Percentiles rank a stretch among this genome's conserved stretches.
phyloP scores from a whole-genome alignment of 345 rosid genomes.

The Salix brachista region DNA sequence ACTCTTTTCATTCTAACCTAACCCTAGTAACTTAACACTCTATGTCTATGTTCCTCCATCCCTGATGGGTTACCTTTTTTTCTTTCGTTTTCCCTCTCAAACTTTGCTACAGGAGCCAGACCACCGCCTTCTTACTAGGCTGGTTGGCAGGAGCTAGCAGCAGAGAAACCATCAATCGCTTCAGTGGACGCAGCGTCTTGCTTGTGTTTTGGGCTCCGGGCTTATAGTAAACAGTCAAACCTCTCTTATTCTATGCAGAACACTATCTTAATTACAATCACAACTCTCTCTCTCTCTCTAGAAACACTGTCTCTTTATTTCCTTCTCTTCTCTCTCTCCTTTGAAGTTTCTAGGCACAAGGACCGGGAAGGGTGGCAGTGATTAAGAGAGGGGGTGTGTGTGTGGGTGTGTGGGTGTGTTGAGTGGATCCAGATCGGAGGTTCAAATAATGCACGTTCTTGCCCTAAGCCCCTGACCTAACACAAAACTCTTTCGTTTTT shows the following conservation, averaged over 20 bases:
- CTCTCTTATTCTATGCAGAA: not conserved
- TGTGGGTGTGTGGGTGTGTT: not conserved
- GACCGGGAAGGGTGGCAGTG: not conserved
- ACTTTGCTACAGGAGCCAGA: slow-evolving; percentile 19
- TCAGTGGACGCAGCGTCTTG: slow-evolving; percentile 6
- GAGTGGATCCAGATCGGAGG: slow-evolving; percentile 41
- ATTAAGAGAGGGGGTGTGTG: not conserved
- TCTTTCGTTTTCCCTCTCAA: not conserved
- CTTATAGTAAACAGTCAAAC: slow-evolving; percentile 23
- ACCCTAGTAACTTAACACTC: not conserved
- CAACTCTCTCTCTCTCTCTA: not conserved
- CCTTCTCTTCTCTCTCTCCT: slow-evolving; percentile 8
- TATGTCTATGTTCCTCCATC: not conserved
- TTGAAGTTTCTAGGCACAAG: not conserved
- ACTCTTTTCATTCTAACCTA: not conserved
- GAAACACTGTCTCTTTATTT: not conserved
- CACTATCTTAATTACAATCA: not conserved
- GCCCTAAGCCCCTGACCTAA: slow-evolving; percentile 16
- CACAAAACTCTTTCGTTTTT: not conserved
- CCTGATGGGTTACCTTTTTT: too few species aligned
- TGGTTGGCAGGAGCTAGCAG: slow-evolving; percentile 7
- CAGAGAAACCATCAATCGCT: slow-evolving; percentile 19
- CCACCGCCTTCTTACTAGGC: slow-evolving; percentile 28
- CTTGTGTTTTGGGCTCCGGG: slow-evolving; percentile 12
- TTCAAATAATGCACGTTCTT: slow-evolving; percentile 36